These are phyloP conservation scores for Globisporangium takayamanum DNA, from an alignment of 352 stramenopile species.

Conservation along the genomic window DNA sequence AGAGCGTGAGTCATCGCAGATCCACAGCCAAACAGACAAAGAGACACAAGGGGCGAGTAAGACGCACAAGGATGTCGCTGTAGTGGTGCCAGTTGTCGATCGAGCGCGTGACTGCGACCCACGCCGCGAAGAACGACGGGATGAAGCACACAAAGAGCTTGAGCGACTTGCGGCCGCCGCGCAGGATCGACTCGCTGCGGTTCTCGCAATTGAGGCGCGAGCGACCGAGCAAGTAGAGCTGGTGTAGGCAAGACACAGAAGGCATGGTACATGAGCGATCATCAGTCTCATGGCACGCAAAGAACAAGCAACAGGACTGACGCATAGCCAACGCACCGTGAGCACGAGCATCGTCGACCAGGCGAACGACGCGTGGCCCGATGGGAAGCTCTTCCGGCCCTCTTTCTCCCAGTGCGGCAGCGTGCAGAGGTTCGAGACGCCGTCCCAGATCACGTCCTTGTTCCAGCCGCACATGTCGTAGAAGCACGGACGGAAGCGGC, in stretches of 20 bases:
- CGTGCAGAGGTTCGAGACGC: constrained; percentile 51
- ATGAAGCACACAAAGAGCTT: constrained; percentile 65
- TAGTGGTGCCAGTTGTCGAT: constrained; percentile 87
- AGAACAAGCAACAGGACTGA: constrained; percentile 4
- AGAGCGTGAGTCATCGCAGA: neutral
- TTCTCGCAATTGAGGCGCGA: constrained; percentile 51
- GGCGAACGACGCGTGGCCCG: constrained; percentile 65
- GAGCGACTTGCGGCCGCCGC: constrained; percentile 47
- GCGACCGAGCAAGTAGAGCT: constrained; percentile 69
- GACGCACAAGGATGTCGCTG: constrained; percentile 58
- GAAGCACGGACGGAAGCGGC: constrained; percentile 67
- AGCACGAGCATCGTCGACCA: constrained; percentile 71
- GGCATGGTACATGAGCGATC: no score
- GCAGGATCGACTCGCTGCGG: constrained; percentile 37
- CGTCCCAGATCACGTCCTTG: constrained; percentile 58
- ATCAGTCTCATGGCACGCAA: neutral
- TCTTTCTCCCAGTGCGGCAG: constrained; percentile 42
- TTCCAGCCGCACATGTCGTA: constrained; percentile 77
- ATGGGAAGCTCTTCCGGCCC: constrained; percentile 66
- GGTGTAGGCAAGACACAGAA: neutral
- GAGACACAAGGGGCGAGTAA: neutral
- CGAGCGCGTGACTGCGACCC: constrained; percentile 66
- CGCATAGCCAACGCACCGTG: constrained; percentile 26
- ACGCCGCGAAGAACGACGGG: constrained; percentile 52
- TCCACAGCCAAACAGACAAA: neutral